Conservation (phyloP, 2,329 filamentous ascomycete genomes). For the Elsinoe perseae region DNA sequence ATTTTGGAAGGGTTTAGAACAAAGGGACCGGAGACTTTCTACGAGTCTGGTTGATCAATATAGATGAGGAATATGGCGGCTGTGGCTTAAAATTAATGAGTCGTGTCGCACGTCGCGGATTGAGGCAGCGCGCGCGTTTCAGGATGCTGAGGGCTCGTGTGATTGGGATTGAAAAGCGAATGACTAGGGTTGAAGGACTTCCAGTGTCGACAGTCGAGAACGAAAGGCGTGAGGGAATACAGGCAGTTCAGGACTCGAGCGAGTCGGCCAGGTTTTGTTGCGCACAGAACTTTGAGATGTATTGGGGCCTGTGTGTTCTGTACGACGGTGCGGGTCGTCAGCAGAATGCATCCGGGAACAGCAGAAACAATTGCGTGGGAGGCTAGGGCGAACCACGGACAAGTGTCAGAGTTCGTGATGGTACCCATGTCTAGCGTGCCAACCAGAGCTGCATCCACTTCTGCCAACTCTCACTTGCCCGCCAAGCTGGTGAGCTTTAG, state of each 20-base stretch:
- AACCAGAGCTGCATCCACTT: slow-evolving; percentile 11
- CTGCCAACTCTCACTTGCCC: slow-evolving; percentile 6
- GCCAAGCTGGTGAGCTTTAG: slow-evolving; percentile 13
- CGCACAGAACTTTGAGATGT: background rate
- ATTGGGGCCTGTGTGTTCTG: slow-evolving; percentile 9
- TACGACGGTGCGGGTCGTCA: slow-evolving; percentile 10
- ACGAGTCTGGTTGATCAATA: slow-evolving; percentile 12
- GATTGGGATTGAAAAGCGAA: background rate
- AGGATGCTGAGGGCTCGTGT: background rate
- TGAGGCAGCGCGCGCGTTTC: slow-evolving; percentile 10
- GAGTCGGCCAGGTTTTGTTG: slow-evolving; percentile 10
- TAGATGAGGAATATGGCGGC: slow-evolving; percentile 7
- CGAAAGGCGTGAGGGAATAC: background rate
- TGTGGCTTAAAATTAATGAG: slow-evolving; percentile 6
- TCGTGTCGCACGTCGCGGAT: slow-evolving; percentile 11
- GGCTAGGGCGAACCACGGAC: slow-evolving; percentile 13
- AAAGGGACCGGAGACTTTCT: background rate
- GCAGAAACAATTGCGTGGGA: slow-evolving; percentile 14
- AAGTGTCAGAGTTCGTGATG: slow-evolving; percentile 6
- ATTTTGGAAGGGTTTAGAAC: background rate
- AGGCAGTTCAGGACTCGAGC: slow-evolving; percentile 4
- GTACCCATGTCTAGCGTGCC: slow-evolving; percentile 11
- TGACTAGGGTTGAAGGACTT: slow-evolving; percentile 1
- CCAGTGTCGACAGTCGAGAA: slow-evolving; percentile 4
- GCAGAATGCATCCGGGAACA: slow-evolving; percentile 9